Conservation (phyloP, 139 green algal genomes). For the Tetraselmis chui region DNA sequence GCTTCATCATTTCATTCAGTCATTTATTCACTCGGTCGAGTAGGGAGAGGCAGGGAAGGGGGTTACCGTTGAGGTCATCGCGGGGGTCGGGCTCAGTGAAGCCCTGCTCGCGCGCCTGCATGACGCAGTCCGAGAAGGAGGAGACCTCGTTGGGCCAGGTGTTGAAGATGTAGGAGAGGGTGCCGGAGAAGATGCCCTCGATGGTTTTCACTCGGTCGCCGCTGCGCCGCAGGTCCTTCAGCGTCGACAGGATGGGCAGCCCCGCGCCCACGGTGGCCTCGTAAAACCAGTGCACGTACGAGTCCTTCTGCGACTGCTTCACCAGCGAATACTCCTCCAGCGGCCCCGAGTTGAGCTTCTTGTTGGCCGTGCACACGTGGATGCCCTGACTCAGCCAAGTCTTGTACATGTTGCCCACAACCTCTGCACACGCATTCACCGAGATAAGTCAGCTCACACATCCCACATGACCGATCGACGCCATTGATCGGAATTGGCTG, state of each 20-base stretch:
- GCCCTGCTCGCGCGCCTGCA: slow-evolving; percentile 69
- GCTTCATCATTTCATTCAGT: too few species aligned
- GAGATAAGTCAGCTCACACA: too few species aligned
- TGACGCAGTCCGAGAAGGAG: slow-evolving; percentile 79
- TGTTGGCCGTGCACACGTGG: slow-evolving; percentile 93
- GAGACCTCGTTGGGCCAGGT: slow-evolving; percentile 41
- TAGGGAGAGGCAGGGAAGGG: too few species aligned
- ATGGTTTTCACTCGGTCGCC: slow-evolving; percentile 80
- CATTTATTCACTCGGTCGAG: too few species aligned
- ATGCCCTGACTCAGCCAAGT: slow-evolving; percentile 85
- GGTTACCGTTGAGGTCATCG: slow-evolving; percentile 75
- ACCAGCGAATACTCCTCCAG: slow-evolving; percentile 73
- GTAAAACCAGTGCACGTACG: slow-evolving; percentile 96
- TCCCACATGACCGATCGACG: too few species aligned
- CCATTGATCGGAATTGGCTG: too few species aligned
- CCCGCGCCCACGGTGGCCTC: slow-evolving; percentile 90
- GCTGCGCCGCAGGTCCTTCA: slow-evolving; percentile 83
- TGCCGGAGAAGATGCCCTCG: slow-evolving; percentile 92
- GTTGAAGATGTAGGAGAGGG: slow-evolving; percentile 98
- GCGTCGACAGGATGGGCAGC: slow-evolving; percentile 88
- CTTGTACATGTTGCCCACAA: slow-evolving; percentile 32
- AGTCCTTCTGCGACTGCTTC: slow-evolving; percentile 67
- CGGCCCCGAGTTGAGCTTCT: slow-evolving; percentile 85
- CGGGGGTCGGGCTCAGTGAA: slow-evolving; percentile 96
- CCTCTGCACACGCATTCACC: too few species aligned